phyloP scores from a whole-genome alignment of 768 basidiomycete genomes.

The Udeniomyces megalosporus region DNA sequence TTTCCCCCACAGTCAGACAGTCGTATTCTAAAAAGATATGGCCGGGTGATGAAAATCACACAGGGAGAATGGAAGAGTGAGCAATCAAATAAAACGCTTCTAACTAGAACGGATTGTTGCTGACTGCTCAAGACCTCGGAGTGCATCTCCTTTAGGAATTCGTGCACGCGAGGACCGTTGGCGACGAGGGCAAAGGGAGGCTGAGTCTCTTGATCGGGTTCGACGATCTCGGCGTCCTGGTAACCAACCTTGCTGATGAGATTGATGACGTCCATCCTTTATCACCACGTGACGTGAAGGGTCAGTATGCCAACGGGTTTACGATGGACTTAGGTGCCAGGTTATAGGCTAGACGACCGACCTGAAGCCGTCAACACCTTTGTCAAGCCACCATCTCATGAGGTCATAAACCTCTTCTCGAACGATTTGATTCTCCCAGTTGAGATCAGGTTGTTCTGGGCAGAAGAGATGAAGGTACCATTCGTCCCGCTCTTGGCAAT shows the following conservation, averaged over 20 bases:
- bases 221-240: conserved; percentile 35
- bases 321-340: no score
- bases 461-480: conserved; percentile 56
- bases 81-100: conserved; percentile 21
- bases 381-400: conserved; percentile 58
- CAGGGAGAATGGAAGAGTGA: neutral
- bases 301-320: no score
- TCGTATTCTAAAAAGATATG: neutral
- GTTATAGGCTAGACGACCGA: no score
- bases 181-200: neutral
- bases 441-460: conserved; percentile 41
- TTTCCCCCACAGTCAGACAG: conserved; percentile 24
- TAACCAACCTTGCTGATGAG: neutral
- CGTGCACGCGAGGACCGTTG: conserved; percentile 41
- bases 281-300: no score
- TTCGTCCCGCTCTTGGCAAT: conserved; percentile 46
- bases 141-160: conserved; percentile 53
- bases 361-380: conserved; percentile 59
- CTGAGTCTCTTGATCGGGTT: neutral
- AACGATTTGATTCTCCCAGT: conserved; percentile 43
- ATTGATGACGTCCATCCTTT: conserved; percentile 8
- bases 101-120: no score
- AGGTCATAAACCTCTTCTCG: conserved; percentile 35
- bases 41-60: neutral
- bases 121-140: conserved; percentile 44